These are phyloP conservation scores for Paxillus involutus DNA, from an alignment of 768 basidiomycete genomes.

Conservation along the genomic window DNA sequence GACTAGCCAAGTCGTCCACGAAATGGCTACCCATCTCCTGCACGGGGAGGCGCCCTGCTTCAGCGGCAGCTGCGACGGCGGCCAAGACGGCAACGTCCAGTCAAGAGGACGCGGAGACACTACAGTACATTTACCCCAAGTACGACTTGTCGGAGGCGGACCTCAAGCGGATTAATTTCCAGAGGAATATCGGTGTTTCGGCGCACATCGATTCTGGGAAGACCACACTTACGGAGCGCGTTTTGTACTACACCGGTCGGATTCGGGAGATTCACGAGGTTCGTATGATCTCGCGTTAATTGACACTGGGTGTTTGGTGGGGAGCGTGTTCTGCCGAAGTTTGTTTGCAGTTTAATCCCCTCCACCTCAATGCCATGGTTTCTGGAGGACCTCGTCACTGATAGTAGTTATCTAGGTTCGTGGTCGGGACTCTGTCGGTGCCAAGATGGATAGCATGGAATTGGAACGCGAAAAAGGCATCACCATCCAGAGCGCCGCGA, in stretches of 20 bases:
- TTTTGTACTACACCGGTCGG: slow-evolving; percentile 94
- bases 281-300: slow-evolving; percentile 23
- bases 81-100: not conserved
- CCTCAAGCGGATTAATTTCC: slow-evolving; percentile 59
- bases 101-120: slow-evolving; percentile 1
- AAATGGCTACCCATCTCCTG: not conserved
- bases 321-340: not conserved
- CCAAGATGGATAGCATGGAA: slow-evolving; percentile 99
- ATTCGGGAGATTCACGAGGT: slow-evolving; percentile 98
- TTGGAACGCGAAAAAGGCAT: slow-evolving; percentile 98
- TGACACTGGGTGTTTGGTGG: not conserved
- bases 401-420: slow-evolving; percentile 56
- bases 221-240: slow-evolving; percentile 95
- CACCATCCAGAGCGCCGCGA: slow-evolving; percentile 98
- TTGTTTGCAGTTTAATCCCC: slow-evolving; percentile 3
- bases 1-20: not conserved
- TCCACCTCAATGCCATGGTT: not conserved
- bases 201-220: slow-evolving; percentile 98
- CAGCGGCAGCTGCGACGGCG: slow-evolving; percentile 44
- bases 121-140: slow-evolving; percentile 31
- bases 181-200: slow-evolving; percentile 95
- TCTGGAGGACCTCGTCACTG: slow-evolving; percentile 1
- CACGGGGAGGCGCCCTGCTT: slow-evolving; percentile 37
- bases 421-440: slow-evolving; percentile 93
- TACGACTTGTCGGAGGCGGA: slow-evolving; percentile 66